Percentiles rank a stretch among this genome's conserved stretches.
These are phyloP conservation scores for Didymella segeticola DNA, from an alignment of 2,329 filamentous ascomycete species.

Conservation along the genomic window DNA sequence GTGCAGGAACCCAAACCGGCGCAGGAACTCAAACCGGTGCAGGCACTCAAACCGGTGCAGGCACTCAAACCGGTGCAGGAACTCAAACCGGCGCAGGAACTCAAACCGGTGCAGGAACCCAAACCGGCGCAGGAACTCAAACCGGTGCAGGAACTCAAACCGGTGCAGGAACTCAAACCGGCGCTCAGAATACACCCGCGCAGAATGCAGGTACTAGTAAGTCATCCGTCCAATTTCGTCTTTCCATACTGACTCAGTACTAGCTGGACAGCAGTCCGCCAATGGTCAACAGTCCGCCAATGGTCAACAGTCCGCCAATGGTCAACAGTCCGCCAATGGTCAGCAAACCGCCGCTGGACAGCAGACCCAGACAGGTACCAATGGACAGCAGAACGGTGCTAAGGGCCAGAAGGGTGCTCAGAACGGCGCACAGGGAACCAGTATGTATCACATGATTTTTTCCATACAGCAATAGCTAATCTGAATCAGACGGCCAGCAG, in stretches of 20 bases:
- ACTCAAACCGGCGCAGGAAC: no score
- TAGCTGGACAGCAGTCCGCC: background rate
- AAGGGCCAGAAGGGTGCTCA: background rate
- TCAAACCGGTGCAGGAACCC: no score
- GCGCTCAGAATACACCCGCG: no score
- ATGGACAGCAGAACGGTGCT: background rate
- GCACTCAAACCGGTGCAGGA: background rate
- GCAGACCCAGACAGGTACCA: constrained; percentile 1
- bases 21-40: background rate
- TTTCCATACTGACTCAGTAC: no score
- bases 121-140: no score
- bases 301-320: background rate
- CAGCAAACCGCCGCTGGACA: background rate
- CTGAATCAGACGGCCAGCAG: constrained; percentile 5
- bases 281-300: background rate
- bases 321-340: background rate
- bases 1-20: background rate
- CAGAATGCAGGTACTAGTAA: no score
- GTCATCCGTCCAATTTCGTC: no score
- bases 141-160: no score
- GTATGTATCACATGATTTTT: background rate
- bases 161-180: no score
- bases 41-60: background rate
- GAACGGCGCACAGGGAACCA: constrained; percentile 6
- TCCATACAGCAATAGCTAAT: background rate